phyloP scores from a whole-genome alignment of 768 basidiomycete species.

The Trametes cinnabarina region DNA sequence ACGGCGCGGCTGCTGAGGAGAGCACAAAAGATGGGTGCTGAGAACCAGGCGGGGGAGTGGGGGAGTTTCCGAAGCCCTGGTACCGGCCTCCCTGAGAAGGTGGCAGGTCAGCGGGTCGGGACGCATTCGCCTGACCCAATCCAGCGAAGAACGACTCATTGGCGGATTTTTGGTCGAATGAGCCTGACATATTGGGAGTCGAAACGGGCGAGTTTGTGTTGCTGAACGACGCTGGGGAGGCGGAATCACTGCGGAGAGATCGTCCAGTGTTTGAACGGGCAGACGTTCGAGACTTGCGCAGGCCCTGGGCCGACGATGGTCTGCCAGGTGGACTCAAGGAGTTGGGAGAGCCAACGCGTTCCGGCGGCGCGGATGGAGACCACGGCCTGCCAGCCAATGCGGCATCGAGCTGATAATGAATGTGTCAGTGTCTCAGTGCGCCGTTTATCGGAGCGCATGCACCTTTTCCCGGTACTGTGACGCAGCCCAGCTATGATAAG shows the following conservation, averaged over 20 bases:
- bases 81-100: conserved; percentile 95
- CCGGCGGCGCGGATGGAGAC: conserved; percentile 72
- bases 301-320: conserved; percentile 75
- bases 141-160: conserved; percentile 88
- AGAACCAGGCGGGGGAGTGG: conserved; percentile 51
- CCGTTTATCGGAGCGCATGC: conserved; percentile 16
- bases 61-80: conserved; percentile 87
- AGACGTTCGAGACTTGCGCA: conserved; percentile 83
- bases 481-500: conserved; percentile 93
- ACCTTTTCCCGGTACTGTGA: conserved; percentile 95
- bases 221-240: conserved; percentile 55
- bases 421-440: conserved; percentile 16
- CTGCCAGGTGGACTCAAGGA: conserved; percentile 46
- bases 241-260: conserved; percentile 51
- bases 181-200: conserved; percentile 42
- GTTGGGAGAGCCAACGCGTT: conserved; percentile 36
- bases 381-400: conserved; percentile 72
- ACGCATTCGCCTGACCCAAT: conserved; percentile 80
- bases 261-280: conserved; percentile 49
- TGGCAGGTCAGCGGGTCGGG: conserved; percentile 73
- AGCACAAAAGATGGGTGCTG: conserved; percentile 68
- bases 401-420: conserved; percentile 64
- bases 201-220: conserved; percentile 28
- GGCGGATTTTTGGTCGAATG: conserved; percentile 60
- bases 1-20: conserved; percentile 79